phyloP scores from a whole-genome alignment of 108 stramenopile species.

The Nitzschia palea region DNA sequence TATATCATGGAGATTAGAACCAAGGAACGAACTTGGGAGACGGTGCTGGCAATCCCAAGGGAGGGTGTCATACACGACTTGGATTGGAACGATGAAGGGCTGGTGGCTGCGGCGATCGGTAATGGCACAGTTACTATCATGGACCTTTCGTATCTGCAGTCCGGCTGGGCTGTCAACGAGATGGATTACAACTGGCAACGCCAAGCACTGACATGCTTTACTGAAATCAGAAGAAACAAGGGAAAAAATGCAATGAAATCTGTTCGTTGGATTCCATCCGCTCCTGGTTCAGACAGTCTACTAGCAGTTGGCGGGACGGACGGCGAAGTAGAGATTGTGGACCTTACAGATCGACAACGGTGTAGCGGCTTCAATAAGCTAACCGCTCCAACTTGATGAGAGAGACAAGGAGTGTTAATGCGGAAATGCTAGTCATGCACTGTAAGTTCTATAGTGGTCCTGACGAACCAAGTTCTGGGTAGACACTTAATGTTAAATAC shows the following conservation, averaged over 20 bases:
- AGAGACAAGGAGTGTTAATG: no score
- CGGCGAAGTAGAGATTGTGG: constrained; percentile 69
- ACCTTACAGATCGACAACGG: constrained; percentile 46
- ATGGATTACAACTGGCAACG: constrained; percentile 83
- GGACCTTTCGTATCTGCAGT: constrained; percentile 67
- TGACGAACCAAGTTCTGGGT: no score
- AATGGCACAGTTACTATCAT: constrained; percentile 63
- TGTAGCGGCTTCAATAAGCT: constrained; percentile 35
- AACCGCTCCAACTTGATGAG: no score
- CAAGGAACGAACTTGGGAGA: constrained; percentile 65
- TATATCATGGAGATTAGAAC: constrained; percentile 62
- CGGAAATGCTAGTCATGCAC: no score
- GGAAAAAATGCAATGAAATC: constrained; percentile 55
- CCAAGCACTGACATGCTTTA: constrained; percentile 66
- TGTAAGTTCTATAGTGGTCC: no score
- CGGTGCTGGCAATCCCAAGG: constrained; percentile 48
- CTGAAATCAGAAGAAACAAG: constrained; percentile 63
- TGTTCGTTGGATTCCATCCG: constrained; percentile 61
- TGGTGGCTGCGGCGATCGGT: constrained; percentile 58
- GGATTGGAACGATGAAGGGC: constrained; percentile 59
- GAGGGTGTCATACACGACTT: constrained; percentile 52
- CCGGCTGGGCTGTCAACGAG: constrained; percentile 63
- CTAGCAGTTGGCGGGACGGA: constrained; percentile 73
- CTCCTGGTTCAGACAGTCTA: constrained; percentile 35
- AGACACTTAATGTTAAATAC: no score